Percentiles rank a stretch among this genome's conserved stretches.
These are phyloP conservation scores for Melastoma malabathricum DNA, from an alignment of 345 rosid species.

Conservation along the genomic window DNA sequence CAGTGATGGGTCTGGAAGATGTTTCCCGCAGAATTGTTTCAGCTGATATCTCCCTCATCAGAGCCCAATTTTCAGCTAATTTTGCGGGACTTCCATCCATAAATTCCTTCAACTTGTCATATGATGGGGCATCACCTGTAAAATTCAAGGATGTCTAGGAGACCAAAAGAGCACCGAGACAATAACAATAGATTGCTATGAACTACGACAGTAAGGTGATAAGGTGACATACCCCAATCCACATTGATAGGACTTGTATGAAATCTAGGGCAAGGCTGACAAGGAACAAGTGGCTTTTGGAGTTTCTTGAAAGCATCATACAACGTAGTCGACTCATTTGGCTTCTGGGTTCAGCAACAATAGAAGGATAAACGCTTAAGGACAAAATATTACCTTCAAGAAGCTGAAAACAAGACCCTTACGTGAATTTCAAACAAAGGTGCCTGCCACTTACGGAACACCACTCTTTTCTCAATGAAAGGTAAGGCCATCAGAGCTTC, in stretches of 20 bases:
- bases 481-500: conserved; percentile 16
- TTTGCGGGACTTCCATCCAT: conserved; percentile 24
- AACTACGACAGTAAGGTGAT: neutral
- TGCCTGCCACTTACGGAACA: conserved; percentile 31
- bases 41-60: conserved; percentile 31
- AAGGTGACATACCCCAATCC: conserved; percentile 59
- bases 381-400: neutral
- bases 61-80: conserved; percentile 30
- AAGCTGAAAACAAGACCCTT: conserved; percentile 3
- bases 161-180: too few species aligned
- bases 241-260: conserved; percentile 24
- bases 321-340: conserved; percentile 44
- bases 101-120: conserved; percentile 47
- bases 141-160: conserved; percentile 1
- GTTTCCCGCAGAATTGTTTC: conserved; percentile 33
- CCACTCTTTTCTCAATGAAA: conserved; percentile 10
- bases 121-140: conserved; percentile 65
- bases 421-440: conserved; percentile 67
- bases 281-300: conserved; percentile 23
- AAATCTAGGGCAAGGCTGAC: conserved; percentile 23
- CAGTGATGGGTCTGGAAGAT: conserved; percentile 16
- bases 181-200: neutral
- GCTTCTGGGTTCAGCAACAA: conserved; percentile 18
- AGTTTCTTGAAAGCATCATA: conserved; percentile 48
- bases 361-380: too few species aligned